These are phyloP conservation scores for Trichoderma sp. DNA, from an alignment of 2,329 filamentous ascomycete species.

Conservation along the genomic window DNA sequence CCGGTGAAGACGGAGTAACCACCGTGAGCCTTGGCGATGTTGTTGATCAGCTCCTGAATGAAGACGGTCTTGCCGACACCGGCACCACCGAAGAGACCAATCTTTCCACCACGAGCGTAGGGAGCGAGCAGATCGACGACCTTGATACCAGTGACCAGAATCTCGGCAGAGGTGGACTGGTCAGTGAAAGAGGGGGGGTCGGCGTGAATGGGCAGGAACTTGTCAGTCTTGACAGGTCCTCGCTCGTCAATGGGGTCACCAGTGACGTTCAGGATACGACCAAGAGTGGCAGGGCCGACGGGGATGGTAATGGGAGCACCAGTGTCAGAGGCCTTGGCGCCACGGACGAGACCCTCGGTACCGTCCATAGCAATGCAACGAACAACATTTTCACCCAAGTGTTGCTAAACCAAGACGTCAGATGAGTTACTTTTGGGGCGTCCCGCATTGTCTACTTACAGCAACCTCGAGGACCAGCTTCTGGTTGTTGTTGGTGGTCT, in stretches of 20 bases:
- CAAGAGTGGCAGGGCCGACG: constrained; percentile 89
- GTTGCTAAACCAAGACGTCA: constrained; percentile 72
- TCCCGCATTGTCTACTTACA: constrained; percentile 59
- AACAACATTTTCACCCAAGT: constrained; percentile 98
- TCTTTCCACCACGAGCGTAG: constrained; percentile 99
- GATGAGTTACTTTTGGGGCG: constrained; percentile 31
- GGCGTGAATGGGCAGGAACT: constrained; percentile 88
- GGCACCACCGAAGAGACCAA: constrained; percentile 99
- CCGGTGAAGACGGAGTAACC: constrained; percentile 99
- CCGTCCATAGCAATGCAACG: constrained; percentile 99
- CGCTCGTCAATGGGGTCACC: constrained; percentile 99
- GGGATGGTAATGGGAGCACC: constrained; percentile 95
- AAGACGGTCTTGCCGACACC: constrained; percentile 99
- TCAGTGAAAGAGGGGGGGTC: constrained; percentile 91
- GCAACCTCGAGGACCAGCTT: constrained; percentile 96
- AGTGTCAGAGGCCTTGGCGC: constrained; percentile 81
- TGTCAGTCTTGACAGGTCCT: constrained; percentile 93
- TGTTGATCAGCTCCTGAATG: constrained; percentile 99
- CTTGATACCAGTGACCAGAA: constrained; percentile 99
- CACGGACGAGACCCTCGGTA: constrained; percentile 99
- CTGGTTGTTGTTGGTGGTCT: constrained; percentile 86
- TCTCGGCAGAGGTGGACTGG: constrained; percentile 94
- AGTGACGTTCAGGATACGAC: constrained; percentile 99
- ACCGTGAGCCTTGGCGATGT: constrained; percentile 99
- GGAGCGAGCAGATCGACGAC: constrained; percentile 98